phyloP scores from a whole-genome alignment of 2,329 filamentous ascomycete species.

The Fusarium xylarioides region DNA sequence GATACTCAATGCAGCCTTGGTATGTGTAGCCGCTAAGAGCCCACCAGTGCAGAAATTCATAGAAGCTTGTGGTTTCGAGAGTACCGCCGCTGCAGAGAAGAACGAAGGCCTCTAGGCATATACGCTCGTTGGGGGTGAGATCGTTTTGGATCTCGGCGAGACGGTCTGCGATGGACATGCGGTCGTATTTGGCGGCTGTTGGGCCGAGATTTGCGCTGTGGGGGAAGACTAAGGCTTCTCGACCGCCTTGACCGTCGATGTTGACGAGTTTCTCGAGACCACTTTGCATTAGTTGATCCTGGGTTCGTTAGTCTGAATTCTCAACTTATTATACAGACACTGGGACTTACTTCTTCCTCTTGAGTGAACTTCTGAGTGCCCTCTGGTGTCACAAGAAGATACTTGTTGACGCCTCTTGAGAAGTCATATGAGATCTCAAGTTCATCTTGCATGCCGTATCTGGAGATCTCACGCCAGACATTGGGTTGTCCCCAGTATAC shows the following conservation, averaged over 20 bases:
- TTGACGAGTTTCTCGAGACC: conserved; percentile 56
- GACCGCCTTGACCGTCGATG: conserved; percentile 51
- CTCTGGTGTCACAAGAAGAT: conserved; percentile 47
- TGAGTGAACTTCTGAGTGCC: conserved; percentile 50
- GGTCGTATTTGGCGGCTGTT: conserved; percentile 49
- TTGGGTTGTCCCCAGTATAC: conserved; percentile 56
- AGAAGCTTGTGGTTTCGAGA: conserved; percentile 54
- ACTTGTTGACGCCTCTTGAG: conserved; percentile 53
- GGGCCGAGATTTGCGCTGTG: conserved; percentile 48
- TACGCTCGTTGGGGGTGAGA: conserved; percentile 53
- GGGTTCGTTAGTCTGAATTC: fast-evolving
- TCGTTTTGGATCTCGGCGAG: conserved; percentile 51
- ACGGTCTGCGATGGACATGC: conserved; percentile 53
- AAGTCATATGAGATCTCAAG: conserved; percentile 53
- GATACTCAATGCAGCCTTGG: conserved; percentile 49
- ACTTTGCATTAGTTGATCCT: conserved; percentile 45
- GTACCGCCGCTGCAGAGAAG: conserved; percentile 55
- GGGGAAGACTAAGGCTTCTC: conserved; percentile 53
- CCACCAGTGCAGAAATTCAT: conserved; percentile 61
- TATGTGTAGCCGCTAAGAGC: conserved; percentile 54
- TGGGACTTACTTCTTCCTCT: conserved; percentile 49
- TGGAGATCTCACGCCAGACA: conserved; percentile 55
- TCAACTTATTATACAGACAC: fast-evolving
- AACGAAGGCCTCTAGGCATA: conserved; percentile 52
- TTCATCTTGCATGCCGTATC: conserved; percentile 56